These are phyloP conservation scores for Stemphylium lycopersici DNA, from an alignment of 2,329 filamentous ascomycete genomes.

Conservation along the genomic window DNA sequence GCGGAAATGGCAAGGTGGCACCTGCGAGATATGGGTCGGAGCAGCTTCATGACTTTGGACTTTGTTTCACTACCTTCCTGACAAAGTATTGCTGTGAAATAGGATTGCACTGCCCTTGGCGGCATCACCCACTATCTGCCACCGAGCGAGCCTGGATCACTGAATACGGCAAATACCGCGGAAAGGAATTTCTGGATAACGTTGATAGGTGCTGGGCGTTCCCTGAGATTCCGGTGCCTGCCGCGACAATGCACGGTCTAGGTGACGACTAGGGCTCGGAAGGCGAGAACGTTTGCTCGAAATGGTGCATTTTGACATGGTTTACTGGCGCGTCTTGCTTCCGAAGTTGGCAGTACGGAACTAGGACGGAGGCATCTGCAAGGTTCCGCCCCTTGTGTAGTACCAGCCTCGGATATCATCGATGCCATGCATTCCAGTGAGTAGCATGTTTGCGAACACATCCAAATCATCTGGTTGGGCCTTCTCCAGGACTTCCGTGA, in stretches of 20 bases:
- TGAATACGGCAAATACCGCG: background rate
- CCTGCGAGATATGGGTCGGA: conserved; percentile 10
- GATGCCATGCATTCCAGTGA: conserved; percentile 34
- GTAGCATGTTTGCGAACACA: conserved; percentile 36
- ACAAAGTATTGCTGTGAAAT: conserved; percentile 14
- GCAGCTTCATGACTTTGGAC: conserved; percentile 10
- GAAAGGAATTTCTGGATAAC: conserved; percentile 5
- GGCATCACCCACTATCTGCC: conserved; percentile 16
- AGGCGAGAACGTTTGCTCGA: background rate
- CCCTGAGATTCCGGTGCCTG: conserved; percentile 17
- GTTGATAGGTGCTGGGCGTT: background rate
- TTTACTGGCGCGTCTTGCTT: background rate
- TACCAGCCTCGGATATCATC: conserved; percentile 43
- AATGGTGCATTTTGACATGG: background rate
- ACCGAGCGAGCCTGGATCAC: conserved; percentile 15
- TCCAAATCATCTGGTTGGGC: conserved; percentile 38
- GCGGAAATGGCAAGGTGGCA: conserved; percentile 9
- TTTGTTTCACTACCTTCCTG: conserved; percentile 19
- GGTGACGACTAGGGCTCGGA: background rate
- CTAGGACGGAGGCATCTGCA: background rate
- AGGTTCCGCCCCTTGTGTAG: conserved; percentile 24
- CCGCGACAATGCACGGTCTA: conserved; percentile 2
- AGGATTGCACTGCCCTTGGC: conserved; percentile 17
- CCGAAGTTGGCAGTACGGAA: background rate
- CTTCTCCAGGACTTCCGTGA: conserved; percentile 27